These are phyloP conservation scores for Zopfia rhizophila DNA, from an alignment of 2,329 filamentous ascomycete species.

Conservation along the genomic window DNA sequence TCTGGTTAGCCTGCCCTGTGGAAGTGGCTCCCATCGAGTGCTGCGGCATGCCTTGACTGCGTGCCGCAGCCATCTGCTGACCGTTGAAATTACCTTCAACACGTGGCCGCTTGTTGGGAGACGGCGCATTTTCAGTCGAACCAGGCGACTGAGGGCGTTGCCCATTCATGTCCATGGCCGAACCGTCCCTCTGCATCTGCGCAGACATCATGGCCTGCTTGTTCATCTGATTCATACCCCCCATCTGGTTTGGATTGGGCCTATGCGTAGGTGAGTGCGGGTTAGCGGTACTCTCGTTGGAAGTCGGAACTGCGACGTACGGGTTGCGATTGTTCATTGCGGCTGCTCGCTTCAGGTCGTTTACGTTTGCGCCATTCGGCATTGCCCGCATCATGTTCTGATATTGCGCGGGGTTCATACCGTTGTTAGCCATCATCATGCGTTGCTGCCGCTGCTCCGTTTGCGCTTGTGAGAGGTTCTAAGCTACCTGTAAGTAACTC, in stretches of 20 bases:
- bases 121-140: constrained; percentile 86
- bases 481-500: constrained; percentile 30
- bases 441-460: constrained; percentile 75
- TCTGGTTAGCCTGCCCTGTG: constrained; percentile 66
- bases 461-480: constrained; percentile 76
- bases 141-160: constrained; percentile 81
- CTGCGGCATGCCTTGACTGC: constrained; percentile 75
- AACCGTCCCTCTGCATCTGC: constrained; percentile 88
- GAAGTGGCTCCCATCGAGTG: constrained; percentile 70
- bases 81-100: constrained; percentile 82
- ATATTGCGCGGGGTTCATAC: constrained; percentile 50
- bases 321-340: constrained; percentile 81
- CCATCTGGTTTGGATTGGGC: constrained; percentile 63
- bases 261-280: constrained; percentile 25
- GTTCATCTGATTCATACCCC: constrained; percentile 70
- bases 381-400: constrained; percentile 76
- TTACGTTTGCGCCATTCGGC: constrained; percentile 68
- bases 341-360: constrained; percentile 76
- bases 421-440: constrained; percentile 77
- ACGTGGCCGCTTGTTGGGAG: constrained; percentile 88
- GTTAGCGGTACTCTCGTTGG: constrained; percentile 34
- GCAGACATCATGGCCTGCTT: constrained; percentile 70
- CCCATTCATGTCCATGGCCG: constrained; percentile 85
- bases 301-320: constrained; percentile 58
- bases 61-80: constrained; percentile 81